Evolutionary conservation across 257 asterid genomes (phyloP).

Genomic region (Jaltomata sinuosa): DNA sequence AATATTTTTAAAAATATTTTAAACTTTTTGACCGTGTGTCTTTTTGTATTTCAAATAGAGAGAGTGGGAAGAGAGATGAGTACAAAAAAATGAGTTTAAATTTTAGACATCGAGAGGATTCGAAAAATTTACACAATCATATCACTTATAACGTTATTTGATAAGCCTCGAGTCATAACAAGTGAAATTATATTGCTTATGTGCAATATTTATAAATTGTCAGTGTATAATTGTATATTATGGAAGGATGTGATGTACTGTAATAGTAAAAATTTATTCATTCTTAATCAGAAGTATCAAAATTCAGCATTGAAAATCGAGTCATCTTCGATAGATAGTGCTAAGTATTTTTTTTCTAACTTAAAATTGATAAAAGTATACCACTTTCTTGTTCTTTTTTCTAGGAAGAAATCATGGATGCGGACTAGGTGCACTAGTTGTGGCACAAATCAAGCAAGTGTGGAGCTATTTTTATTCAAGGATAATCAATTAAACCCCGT

Average conservation of each 20-base stretch:
- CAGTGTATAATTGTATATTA: background rate
- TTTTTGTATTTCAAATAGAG: background rate
- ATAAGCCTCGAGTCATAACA: background rate
- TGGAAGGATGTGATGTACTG: background rate
- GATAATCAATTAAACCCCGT: too few relatives aligned
- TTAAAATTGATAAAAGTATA: too few relatives aligned
- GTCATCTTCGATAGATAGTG: background rate
- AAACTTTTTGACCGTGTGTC: background rate
- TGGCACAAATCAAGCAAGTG: background rate
- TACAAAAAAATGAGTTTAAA: background rate
- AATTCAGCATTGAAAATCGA: background rate
- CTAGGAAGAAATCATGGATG: too few relatives aligned
- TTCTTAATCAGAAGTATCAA: background rate
- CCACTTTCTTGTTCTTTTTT: too few relatives aligned
- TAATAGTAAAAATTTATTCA: too few relatives aligned
- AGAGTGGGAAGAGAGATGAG: background rate
- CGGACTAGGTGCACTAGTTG: background rate
- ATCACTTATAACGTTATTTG: background rate
- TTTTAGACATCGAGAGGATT: background rate
- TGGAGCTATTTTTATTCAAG: too few relatives aligned
- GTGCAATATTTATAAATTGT: background rate
- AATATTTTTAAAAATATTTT: background rate
- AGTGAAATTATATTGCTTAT: background rate
- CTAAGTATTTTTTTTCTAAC: too few relatives aligned
- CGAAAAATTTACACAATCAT: background rate